phyloP scores from a whole-genome alignment of 768 basidiomycete genomes.

The Ephemerocybe angulata region DNA sequence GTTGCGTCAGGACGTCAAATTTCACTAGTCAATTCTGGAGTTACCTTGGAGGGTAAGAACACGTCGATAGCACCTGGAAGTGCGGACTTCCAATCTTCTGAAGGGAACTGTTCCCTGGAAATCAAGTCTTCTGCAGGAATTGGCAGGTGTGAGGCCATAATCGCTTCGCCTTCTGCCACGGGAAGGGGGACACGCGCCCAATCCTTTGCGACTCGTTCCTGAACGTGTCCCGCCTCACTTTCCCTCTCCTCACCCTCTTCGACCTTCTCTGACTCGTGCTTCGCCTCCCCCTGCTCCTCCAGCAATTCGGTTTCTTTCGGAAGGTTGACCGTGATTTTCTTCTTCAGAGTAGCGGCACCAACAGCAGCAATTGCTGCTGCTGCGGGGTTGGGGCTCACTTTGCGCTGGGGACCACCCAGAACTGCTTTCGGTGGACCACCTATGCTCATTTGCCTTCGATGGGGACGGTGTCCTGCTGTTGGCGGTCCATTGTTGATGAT shows the following conservation, averaged over 20 bases:
- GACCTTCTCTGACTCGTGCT: too few species aligned
- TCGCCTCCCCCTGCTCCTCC: slow-evolving; percentile 35
- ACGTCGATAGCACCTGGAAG: slow-evolving; percentile 74
- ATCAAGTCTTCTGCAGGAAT: slow-evolving; percentile 17
- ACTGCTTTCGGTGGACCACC: slow-evolving; percentile 89
- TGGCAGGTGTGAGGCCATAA: slow-evolving; percentile 28
- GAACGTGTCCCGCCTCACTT: slow-evolving; percentile 22
- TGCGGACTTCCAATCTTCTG: slow-evolving; percentile 54
- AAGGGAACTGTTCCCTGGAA: slow-evolving; percentile 59
- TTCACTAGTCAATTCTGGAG: slow-evolving; percentile 11
- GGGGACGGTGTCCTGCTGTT: slow-evolving; percentile 5
- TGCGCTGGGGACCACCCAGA: slow-evolving; percentile 75
- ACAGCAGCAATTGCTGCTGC: slow-evolving; percentile 26
- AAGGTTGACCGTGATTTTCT: slow-evolving; percentile 68
- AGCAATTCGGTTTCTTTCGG: slow-evolving; percentile 43
- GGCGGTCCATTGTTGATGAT: slow-evolving; percentile 36
- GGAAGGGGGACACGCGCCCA: neutral
- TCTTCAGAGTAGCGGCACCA: slow-evolving; percentile 47
- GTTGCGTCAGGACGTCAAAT: slow-evolving; percentile 8
- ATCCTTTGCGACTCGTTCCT: neutral
- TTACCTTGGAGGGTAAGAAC: slow-evolving; percentile 78
- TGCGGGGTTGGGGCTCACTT: slow-evolving; percentile 63
- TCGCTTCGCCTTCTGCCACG: neutral
- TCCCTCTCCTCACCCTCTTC: slow-evolving; percentile 39
- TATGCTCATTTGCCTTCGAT: slow-evolving; percentile 66